Percentiles rank a stretch among this genome's conserved stretches.
Conservation (phyloP, 768 basidiomycete genomes). For the Coprinopsis marcescibilis region DNA sequence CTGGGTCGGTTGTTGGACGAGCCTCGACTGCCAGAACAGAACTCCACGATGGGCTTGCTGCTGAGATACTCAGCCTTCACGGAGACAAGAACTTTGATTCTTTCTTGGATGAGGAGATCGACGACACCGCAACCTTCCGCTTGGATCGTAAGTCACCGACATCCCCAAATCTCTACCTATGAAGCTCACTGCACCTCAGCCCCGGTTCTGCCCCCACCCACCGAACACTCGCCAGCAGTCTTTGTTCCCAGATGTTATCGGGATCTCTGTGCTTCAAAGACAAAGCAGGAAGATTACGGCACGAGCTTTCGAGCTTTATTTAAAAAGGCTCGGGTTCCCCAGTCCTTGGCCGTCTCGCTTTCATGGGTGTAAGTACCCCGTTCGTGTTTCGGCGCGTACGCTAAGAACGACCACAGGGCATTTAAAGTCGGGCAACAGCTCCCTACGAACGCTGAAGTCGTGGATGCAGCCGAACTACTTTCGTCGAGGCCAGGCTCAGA, state of each 20-base stretch:
- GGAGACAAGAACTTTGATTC: neutral
- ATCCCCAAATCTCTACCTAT: neutral
- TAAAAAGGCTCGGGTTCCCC: constrained; percentile 45
- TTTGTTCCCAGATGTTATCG: neutral
- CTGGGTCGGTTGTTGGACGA: neutral
- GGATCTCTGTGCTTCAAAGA: neutral
- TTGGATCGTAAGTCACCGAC: constrained; percentile 46
- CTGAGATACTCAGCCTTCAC: neutral
- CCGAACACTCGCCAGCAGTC: constrained; percentile 14
- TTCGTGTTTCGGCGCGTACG: neutral
- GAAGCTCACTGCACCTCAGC: constrained; percentile 30
- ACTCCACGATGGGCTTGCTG: neutral
- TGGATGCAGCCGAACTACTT: neutral
- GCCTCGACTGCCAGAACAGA: neutral
- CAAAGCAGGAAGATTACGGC: neutral
- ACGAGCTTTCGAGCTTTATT: constrained; percentile 27
- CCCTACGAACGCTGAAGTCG: neutral
- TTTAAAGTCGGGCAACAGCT: neutral
- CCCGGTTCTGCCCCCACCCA: constrained; percentile 51
- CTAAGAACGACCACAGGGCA: neutral
- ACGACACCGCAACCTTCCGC: neutral
- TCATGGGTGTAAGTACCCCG: constrained; percentile 54
- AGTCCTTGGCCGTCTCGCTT: constrained; percentile 52
- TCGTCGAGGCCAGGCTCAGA: neutral
- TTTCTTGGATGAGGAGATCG: neutral